Evolutionary conservation across 495 filamentous ascomycete genomes (phyloP).

Genomic region (Penicillium nucicola): DNA sequence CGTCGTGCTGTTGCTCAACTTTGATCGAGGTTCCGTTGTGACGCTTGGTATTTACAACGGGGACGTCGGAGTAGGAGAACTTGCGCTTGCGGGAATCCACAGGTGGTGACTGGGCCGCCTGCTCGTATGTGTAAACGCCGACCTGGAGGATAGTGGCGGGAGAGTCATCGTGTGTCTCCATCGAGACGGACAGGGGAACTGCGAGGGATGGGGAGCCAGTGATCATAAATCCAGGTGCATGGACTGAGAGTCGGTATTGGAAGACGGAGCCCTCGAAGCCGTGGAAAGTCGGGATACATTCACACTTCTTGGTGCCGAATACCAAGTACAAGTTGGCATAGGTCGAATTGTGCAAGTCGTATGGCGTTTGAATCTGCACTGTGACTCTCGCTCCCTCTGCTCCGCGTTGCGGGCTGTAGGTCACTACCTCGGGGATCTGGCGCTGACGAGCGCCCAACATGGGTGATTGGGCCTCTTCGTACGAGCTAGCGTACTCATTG

Average conservation of each 20-base stretch:
- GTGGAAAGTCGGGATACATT: constrained; percentile 59
- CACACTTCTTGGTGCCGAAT: constrained; percentile 70
- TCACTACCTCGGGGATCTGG: constrained; percentile 57
- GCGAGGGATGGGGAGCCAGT: constrained; percentile 65
- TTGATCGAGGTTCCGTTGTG: constrained; percentile 37
- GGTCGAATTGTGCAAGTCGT: constrained; percentile 62
- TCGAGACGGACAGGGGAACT: constrained; percentile 68
- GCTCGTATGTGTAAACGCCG: constrained; percentile 74
- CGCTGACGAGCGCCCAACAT: constrained; percentile 30
- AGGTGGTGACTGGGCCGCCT: constrained; percentile 33
- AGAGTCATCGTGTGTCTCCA: constrained; percentile 65
- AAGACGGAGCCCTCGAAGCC: constrained; percentile 55
- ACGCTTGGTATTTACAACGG: constrained; percentile 41
- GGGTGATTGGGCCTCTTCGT: constrained; percentile 43
- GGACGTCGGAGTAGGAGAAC: constrained; percentile 45
- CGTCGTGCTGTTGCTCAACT: constrained; percentile 32
- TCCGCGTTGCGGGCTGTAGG: constrained; percentile 66
- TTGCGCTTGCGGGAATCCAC: constrained; percentile 51
- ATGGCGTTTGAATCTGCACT: constrained; percentile 69
- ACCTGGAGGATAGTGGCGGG: constrained; percentile 62
- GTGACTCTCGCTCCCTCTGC: constrained; percentile 63
- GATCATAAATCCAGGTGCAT: constrained; percentile 65
- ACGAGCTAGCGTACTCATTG: constrained; percentile 41
- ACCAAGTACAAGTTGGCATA: constrained; percentile 60
- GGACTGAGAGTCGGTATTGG: constrained; percentile 68